Conservation (phyloP, 148 eudicot species). For the Linanthus parryae region DNA sequence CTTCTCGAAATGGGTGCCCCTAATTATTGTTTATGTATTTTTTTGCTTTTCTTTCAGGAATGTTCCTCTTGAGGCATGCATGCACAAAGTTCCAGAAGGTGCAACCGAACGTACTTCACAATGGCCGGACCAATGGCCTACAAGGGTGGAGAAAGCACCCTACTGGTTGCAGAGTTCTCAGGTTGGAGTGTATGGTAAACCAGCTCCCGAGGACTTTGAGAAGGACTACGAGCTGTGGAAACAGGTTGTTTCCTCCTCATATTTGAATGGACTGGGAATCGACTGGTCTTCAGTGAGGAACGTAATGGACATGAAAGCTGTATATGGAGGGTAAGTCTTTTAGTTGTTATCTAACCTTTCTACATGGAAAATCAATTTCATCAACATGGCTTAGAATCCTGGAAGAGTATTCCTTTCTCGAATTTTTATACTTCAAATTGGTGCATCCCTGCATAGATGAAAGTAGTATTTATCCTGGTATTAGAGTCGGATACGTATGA, state of each 20-base stretch:
- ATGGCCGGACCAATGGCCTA: constrained; percentile 66
- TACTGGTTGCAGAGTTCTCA: constrained; percentile 56
- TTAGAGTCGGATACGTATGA: not conserved
- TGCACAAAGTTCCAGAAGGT: constrained; percentile 54
- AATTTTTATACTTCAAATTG: not conserved
- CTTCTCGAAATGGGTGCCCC: not conserved
- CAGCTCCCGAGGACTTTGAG: constrained; percentile 58
- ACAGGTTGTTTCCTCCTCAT: constrained; percentile 41
- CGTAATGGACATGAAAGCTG: constrained; percentile 79
- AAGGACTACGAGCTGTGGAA: constrained; percentile 63
- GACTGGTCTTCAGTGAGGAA: constrained; percentile 64
- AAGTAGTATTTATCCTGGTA: not conserved
- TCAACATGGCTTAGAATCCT: not conserved
- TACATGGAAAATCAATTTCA: not conserved
- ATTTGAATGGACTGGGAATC: constrained; percentile 59
- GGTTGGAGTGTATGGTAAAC: constrained; percentile 57
- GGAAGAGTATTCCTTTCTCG: not conserved
- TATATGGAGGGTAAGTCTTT: constrained; percentile 64
- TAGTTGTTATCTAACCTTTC: not conserved
- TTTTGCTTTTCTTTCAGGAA: constrained; percentile 32
- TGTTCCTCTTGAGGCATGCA: constrained; percentile 53
- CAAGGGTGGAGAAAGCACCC: constrained; percentile 48
- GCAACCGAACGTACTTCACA: constrained; percentile 50
- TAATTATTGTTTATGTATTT: not conserved
- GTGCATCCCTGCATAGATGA: not conserved